A percentile compares a stretch with the other conserved stretches of the same genome.
phyloP scores from a whole-genome alignment of 2,329 filamentous ascomycete genomes.

The Colletotrichum lentis region DNA sequence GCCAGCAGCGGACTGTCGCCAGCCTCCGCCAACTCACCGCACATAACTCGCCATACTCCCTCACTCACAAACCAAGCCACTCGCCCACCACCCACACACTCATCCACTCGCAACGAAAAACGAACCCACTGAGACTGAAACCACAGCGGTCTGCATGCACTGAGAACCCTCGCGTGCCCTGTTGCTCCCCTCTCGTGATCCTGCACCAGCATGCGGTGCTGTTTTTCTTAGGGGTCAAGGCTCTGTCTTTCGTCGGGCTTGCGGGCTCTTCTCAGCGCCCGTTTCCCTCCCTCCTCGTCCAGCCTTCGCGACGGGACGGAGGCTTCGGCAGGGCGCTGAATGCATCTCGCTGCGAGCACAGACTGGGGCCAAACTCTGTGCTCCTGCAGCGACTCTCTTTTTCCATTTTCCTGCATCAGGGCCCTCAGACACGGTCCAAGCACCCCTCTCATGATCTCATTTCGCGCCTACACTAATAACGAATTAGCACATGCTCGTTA shows the following conservation, averaged over 20 bases:
- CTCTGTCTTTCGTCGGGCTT: constrained; percentile 18
- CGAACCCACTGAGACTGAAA: neutral
- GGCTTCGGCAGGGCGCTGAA: constrained; percentile 19
- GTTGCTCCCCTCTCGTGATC: neutral
- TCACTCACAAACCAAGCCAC: too few species aligned
- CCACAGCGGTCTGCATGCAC: neutral
- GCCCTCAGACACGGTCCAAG: constrained; percentile 21
- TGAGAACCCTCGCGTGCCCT: neutral
- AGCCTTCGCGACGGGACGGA: neutral
- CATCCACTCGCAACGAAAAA: neutral
- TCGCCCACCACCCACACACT: too few species aligned
- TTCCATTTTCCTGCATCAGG: constrained; percentile 4
- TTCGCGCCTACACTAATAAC: too few species aligned
- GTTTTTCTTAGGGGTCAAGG: neutral
- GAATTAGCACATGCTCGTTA: neutral
- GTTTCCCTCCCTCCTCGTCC: neutral
- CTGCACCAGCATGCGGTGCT: neutral
- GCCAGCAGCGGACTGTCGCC: neutral
- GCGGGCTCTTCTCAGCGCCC: constrained; percentile 29
- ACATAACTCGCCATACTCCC: too few species aligned
- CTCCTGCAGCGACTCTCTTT: constrained; percentile 22
- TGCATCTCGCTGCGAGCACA: constrained; percentile 26
- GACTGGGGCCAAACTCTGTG: constrained; percentile 38
- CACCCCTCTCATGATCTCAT: neutral
- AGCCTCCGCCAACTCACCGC: neutral